Conservation (phyloP, 352 stramenopile genomes). For the Phytophthora pistaciae region DNA sequence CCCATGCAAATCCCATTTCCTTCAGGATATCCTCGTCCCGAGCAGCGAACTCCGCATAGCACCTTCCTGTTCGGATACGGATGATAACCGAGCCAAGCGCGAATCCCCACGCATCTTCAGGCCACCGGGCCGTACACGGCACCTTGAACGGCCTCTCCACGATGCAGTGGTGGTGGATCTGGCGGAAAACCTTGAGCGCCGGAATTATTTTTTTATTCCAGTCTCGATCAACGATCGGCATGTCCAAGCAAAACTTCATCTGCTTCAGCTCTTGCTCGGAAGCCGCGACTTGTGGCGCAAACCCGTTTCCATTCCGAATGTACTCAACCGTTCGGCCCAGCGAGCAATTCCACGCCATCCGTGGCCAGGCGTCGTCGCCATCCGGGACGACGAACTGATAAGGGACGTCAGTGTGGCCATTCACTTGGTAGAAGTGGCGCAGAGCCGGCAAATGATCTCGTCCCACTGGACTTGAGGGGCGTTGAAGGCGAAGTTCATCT, state of each 20-base stretch:
- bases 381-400: too few relatives aligned
- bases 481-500: too few relatives aligned
- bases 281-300: too few relatives aligned
- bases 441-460: too few relatives aligned
- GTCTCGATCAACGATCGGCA: not conserved
- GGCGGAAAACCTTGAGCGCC: not conserved
- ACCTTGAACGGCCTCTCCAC: not conserved
- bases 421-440: too few relatives aligned
- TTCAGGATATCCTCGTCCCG: not conserved
- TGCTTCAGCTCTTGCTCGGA: not conserved
- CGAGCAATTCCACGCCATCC: too few relatives aligned
- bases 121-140: not conserved
- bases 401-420: too few relatives aligned
- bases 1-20: not conserved
- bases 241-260: not conserved
- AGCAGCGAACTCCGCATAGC: not conserved
- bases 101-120: not conserved
- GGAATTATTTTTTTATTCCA: not conserved
- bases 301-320: too few relatives aligned
- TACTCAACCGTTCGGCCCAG: too few relatives aligned
- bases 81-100: not conserved
- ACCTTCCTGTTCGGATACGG: not conserved
- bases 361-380: too few relatives aligned
- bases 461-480: too few relatives aligned
- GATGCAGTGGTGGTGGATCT: not conserved